Conservation (phyloP, 140 eudicot genomes). For the Oenanthe javanica region DNA sequence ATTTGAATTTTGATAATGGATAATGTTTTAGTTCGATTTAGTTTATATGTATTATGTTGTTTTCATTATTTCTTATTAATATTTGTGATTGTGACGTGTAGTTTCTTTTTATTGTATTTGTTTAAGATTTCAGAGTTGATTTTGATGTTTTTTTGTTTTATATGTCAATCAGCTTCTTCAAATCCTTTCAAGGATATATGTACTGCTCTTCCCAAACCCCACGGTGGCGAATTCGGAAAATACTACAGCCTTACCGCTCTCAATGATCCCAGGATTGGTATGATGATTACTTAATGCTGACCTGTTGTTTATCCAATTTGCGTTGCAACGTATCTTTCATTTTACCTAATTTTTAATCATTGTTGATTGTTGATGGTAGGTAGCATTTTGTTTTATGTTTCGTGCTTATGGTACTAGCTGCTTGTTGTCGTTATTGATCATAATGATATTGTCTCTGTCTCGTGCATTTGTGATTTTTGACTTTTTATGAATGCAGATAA, state of each 20-base stretch:
- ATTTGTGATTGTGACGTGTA: not conserved
- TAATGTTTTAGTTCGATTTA: not conserved
- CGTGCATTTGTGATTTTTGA: not conserved
- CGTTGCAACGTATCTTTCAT: not conserved
- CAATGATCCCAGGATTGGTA: slow-evolving; percentile 95
- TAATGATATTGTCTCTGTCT: not conserved
- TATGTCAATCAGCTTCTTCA: slow-evolving; percentile 58
- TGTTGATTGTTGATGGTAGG: not conserved
- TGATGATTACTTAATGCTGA: slow-evolving; percentile 15
- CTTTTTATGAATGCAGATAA: slow-evolving; percentile 50
- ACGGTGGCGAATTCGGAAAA: slow-evolving; percentile 96
- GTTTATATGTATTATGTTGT: not conserved
- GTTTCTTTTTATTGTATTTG: not conserved
- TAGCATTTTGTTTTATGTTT: not conserved
- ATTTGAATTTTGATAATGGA: not conserved
- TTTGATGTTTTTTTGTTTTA: not conserved
- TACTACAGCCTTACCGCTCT: slow-evolving; percentile 95
- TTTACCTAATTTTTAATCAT: not conserved
- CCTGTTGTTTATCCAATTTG: not conserved
- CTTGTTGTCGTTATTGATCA: not conserved
- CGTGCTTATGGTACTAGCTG: not conserved
- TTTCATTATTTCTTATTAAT: not conserved
- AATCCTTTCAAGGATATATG: slow-evolving; percentile 79
- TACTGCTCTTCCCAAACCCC: slow-evolving; percentile 88
- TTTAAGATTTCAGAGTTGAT: not conserved